These are phyloP conservation scores for Inga oerstediana DNA, from an alignment of 306 rosid genomes.

Conservation along the genomic window DNA sequence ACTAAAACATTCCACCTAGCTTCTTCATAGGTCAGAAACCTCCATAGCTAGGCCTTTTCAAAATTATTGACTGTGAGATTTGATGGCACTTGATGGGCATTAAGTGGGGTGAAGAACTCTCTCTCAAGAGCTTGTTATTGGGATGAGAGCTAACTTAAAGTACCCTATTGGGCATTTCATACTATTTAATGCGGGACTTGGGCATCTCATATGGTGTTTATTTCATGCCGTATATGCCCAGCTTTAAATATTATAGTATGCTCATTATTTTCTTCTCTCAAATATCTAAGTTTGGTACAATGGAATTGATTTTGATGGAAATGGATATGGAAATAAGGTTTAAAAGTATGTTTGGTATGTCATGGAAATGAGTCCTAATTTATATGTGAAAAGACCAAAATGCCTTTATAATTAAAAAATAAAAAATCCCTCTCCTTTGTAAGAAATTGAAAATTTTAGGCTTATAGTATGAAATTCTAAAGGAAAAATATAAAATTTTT, in stretches of 20 bases:
- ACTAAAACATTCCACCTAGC: neutral
- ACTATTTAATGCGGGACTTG: neutral
- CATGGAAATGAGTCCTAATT: too few relatives aligned
- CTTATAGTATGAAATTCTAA: too few relatives aligned
- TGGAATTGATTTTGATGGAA: too few relatives aligned
- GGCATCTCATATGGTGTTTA: neutral
- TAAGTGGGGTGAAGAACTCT: neutral
- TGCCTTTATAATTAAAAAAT: too few relatives aligned
- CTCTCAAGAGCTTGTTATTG: neutral
- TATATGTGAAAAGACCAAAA: too few relatives aligned
- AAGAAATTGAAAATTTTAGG: too few relatives aligned
- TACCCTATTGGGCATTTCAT: neutral
- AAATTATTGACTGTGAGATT: neutral
- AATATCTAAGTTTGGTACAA: neutral
- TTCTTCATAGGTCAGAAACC: neutral
- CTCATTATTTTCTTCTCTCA: constrained; percentile 5
- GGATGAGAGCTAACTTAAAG: neutral
- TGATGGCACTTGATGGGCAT: neutral
- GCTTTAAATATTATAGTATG: constrained; percentile 25
- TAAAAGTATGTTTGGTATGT: too few relatives aligned
- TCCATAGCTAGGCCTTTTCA: neutral
- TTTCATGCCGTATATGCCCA: constrained; percentile 3
- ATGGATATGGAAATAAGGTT: too few relatives aligned
- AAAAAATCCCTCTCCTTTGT: too few relatives aligned
- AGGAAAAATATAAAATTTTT: too few relatives aligned